Evolutionary conservation across 805 yeast genomes (phyloP).

Genomic region (Cyberlindnera mrakii): DNA sequence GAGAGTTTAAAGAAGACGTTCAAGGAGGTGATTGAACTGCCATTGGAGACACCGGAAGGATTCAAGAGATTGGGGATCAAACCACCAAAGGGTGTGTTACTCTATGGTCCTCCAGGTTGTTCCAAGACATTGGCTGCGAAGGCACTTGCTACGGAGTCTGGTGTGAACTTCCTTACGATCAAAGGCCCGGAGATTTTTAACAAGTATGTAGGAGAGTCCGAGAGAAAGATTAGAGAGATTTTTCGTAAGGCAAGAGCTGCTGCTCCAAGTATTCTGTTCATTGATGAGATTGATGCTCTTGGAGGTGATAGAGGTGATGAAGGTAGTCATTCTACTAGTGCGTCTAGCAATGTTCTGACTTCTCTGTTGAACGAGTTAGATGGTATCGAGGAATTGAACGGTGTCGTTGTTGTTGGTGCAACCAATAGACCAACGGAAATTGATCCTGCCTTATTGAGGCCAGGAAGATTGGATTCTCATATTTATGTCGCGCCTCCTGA

Average conservation of each 20-base stretch:
- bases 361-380: conserved; percentile 91
- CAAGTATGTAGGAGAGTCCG: conserved; percentile 95
- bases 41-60: conserved; percentile 74
- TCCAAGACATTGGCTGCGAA: conserved; percentile 93
- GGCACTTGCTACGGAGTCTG: conserved; percentile 93
- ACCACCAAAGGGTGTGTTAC: conserved; percentile 88
- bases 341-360: conserved; percentile 81
- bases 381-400: conserved; percentile 92
- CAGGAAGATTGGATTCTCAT: conserved; percentile 92
- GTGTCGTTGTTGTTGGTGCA: conserved; percentile 92
- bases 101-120: conserved; percentile 99
- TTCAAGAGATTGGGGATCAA: conserved; percentile 72
- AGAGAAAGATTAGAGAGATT: conserved; percentile 86
- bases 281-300: conserved; percentile 95
- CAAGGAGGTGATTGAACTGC: conserved; percentile 87
- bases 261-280: conserved; percentile 87
- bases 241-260: conserved; percentile 94
- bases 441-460: conserved; percentile 88
- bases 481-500: conserved; percentile 94
- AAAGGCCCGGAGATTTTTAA: conserved; percentile 96
- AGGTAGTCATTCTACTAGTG: conserved; percentile 51
- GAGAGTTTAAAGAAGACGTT: conserved; percentile 72
- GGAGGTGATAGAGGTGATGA: conserved; percentile 64
- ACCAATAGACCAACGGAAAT: conserved; percentile 93
- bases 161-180: conserved; percentile 87